Conservation (phyloP, 2,329 filamentous ascomycete species). For the Venturia oleaginea region DNA sequence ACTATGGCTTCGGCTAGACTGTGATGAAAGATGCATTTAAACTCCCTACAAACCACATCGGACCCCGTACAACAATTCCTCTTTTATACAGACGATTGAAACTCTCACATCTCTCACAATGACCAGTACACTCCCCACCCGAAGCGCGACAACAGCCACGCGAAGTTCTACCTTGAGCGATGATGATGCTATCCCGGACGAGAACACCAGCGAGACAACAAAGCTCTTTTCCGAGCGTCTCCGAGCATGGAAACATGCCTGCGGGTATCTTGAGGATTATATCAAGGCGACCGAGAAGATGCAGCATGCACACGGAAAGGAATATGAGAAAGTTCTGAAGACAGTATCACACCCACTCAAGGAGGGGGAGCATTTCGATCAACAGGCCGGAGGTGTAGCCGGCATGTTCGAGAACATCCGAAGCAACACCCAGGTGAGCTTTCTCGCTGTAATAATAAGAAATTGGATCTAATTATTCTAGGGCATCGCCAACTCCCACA, state of each 20-base stretch:
- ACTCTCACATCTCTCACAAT: background rate
- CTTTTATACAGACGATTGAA: background rate
- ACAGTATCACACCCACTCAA: constrained; percentile 76
- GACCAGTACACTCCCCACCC: constrained; percentile 6
- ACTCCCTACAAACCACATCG: background rate
- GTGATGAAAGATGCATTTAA: background rate
- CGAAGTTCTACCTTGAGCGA: constrained; percentile 21
- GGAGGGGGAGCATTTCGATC: constrained; percentile 89
- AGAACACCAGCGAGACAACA: constrained; percentile 41
- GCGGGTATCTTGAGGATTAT: constrained; percentile 86
- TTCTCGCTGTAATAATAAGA: background rate
- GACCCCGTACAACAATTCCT: background rate
- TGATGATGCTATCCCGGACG: constrained; percentile 39
- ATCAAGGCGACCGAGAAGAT: constrained; percentile 76
- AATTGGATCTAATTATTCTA: constrained; percentile 27
- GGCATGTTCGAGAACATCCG: constrained; percentile 92
- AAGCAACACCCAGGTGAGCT: constrained; percentile 66
- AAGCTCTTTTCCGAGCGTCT: constrained; percentile 75
- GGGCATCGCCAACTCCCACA: constrained; percentile 77
- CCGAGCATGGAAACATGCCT: constrained; percentile 92
- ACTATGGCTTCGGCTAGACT: background rate
- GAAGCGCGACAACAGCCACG: constrained; percentile 10
- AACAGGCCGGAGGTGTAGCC: constrained; percentile 75
- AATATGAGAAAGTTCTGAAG: constrained; percentile 94
- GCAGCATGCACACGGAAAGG: constrained; percentile 76